Percentiles rank a stretch among this genome's conserved stretches.
phyloP scores from a whole-genome alignment of 192 early-diverging fungal genomes.

The Mortierella claussenii region DNA sequence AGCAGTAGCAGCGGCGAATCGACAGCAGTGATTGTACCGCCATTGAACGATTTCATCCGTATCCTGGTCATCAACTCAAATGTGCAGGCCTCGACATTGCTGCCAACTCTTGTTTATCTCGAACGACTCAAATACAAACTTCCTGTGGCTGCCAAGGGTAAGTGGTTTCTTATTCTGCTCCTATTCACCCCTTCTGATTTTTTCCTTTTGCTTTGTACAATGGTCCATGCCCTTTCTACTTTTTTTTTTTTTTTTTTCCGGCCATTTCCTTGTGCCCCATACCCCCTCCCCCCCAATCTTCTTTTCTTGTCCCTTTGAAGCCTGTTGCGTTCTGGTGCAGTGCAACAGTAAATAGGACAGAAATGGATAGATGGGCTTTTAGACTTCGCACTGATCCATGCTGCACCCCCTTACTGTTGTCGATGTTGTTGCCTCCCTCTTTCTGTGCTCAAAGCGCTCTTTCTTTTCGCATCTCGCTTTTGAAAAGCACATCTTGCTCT shows the following conservation, averaged over 20 bases:
- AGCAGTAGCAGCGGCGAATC: conserved; percentile 11
- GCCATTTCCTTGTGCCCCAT: neutral
- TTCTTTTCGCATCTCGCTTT: conserved; percentile 1
- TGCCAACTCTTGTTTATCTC: conserved; percentile 78
- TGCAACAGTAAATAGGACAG: neutral
- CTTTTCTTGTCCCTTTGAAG: conserved; percentile 1
- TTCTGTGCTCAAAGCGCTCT: neutral
- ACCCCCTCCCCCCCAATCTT: neutral
- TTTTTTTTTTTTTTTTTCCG: neutral
- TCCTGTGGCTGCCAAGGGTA: conserved; percentile 77
- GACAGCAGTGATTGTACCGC: conserved; percentile 56
- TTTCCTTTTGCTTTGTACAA: neutral
- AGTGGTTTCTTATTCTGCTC: conserved; percentile 7
- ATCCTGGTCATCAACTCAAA: conserved; percentile 73
- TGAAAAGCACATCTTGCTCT: too few species aligned
- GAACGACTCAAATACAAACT: conserved; percentile 70
- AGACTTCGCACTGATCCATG: conserved; percentile 4
- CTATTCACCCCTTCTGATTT: neutral
- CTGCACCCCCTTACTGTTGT: conserved; percentile 4
- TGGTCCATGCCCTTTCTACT: neutral
- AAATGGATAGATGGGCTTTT: conserved; percentile 18
- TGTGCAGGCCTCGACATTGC: conserved; percentile 75
- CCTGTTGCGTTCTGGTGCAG: neutral
- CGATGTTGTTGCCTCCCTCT: neutral
- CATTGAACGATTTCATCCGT: conserved; percentile 70